These are phyloP conservation scores for Trichoderma aggressivum DNA, from an alignment of 2,329 filamentous ascomycete genomes.

Conservation along the genomic window DNA sequence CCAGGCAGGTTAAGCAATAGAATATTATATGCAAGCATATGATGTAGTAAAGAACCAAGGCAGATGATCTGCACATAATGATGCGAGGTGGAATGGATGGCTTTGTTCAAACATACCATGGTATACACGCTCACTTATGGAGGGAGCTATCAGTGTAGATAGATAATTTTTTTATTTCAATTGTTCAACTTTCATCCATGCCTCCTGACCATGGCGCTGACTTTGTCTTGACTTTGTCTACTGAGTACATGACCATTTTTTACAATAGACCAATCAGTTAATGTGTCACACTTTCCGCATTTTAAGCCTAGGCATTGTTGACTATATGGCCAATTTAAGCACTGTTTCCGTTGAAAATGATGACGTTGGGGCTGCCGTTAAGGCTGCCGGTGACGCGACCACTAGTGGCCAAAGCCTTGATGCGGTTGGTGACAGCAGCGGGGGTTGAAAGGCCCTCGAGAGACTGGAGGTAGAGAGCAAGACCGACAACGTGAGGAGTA, in stretches of 20 bases:
- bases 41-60: too few species aligned
- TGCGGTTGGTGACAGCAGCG: constrained; percentile 40
- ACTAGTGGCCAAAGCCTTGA: constrained; percentile 42
- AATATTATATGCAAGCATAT: too few species aligned
- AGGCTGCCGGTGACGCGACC: constrained; percentile 36
- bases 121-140: background rate
- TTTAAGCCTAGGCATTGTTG: background rate
- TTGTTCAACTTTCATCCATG: background rate
- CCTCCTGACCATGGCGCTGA: background rate
- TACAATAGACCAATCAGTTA: background rate
- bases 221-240: background rate
- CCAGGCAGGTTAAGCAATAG: too few species aligned
- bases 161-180: background rate
- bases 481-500: constrained; percentile 39
- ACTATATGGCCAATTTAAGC: constrained; percentile 13
- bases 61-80: background rate
- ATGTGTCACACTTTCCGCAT: background rate
- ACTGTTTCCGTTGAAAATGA: constrained; percentile 46
- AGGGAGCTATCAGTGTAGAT: background rate
- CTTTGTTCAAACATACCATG: background rate
- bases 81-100: background rate
- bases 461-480: constrained; percentile 43
- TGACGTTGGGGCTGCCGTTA: constrained; percentile 41
- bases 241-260: background rate
- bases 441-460: constrained; percentile 43